Conservation (phyloP, 352 stramenopile species). For the Globisporangium apiculatum region DNA sequence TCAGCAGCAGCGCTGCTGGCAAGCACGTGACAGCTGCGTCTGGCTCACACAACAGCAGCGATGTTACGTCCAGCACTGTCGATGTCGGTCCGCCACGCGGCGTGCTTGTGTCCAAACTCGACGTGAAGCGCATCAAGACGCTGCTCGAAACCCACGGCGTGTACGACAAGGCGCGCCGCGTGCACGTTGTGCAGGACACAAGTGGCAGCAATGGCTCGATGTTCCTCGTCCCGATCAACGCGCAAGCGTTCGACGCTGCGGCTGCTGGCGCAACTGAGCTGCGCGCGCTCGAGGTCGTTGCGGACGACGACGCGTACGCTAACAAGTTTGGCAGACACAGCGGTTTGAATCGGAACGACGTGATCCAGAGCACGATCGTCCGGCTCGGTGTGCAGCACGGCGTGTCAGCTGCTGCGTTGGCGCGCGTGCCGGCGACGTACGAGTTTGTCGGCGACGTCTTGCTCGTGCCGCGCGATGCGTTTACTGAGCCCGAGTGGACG, state of each 20-base stretch:
- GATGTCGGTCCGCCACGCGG: conserved; percentile 14
- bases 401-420: conserved; percentile 25
- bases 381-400: conserved; percentile 42
- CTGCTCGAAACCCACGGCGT: conserved; percentile 46
- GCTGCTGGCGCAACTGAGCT: conserved; percentile 23
- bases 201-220: conserved; percentile 11
- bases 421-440: conserved; percentile 51
- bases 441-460: conserved; percentile 77
- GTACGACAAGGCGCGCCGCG: conserved; percentile 78
- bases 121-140: conserved; percentile 79
- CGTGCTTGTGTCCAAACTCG: conserved; percentile 44
- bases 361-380: conserved; percentile 50
- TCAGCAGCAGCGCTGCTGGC: background rate
- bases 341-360: conserved; percentile 66
- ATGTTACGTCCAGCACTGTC: too few relatives aligned
- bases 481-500: conserved; percentile 57
- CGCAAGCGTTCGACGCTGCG: conserved; percentile 23
- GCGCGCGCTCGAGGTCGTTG: conserved; percentile 27
- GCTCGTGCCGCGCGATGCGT: conserved; percentile 58
- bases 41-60: background rate
- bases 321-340: conserved; percentile 76
- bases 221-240: conserved; percentile 59
- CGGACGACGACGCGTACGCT: conserved; percentile 51
- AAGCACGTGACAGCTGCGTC: background rate
- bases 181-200: conserved; percentile 34